phyloP scores from a whole-genome alignment of 2,329 filamentous ascomycete species.

The Chaetomiaceae sp. region DNA sequence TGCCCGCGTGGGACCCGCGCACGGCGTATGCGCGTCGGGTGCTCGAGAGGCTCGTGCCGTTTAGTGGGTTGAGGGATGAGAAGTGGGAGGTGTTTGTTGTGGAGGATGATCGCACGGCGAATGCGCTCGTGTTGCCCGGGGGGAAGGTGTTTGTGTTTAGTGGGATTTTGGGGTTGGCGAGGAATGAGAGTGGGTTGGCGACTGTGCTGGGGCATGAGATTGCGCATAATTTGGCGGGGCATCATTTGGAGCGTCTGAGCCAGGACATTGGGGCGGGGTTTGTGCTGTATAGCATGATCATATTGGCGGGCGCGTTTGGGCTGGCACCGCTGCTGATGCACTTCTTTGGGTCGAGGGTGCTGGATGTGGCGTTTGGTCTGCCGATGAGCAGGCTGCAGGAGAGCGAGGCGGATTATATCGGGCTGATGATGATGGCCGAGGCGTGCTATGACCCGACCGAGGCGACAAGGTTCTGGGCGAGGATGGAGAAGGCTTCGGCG shows the following conservation, averaged over 20 bases:
- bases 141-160: conserved; percentile 77
- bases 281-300: conserved; percentile 43
- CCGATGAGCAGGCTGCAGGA: conserved; percentile 68
- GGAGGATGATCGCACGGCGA: conserved; percentile 51
- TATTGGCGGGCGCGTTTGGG: conserved; percentile 40
- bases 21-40: conserved; percentile 54
- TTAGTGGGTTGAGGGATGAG: conserved; percentile 48
- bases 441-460: conserved; percentile 67
- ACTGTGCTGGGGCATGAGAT: conserved; percentile 76
- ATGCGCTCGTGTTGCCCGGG: conserved; percentile 72
- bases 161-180: conserved; percentile 62
- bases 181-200: conserved; percentile 63
- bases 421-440: conserved; percentile 75
- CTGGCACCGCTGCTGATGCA: conserved; percentile 38
- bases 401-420: conserved; percentile 74
- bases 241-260: conserved; percentile 58
- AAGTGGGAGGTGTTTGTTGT: conserved; percentile 72
- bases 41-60: conserved; percentile 59
- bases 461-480: conserved; percentile 59
- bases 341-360: conserved; percentile 40
- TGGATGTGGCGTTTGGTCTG: conserved; percentile 58
- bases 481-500: conserved; percentile 52
- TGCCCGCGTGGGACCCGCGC: conserved; percentile 52
- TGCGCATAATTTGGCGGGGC: conserved; percentile 66
- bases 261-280: conserved; percentile 47